Conservation (phyloP, 2,329 filamentous ascomycete species). For the Sclerotinia spermophila region DNA sequence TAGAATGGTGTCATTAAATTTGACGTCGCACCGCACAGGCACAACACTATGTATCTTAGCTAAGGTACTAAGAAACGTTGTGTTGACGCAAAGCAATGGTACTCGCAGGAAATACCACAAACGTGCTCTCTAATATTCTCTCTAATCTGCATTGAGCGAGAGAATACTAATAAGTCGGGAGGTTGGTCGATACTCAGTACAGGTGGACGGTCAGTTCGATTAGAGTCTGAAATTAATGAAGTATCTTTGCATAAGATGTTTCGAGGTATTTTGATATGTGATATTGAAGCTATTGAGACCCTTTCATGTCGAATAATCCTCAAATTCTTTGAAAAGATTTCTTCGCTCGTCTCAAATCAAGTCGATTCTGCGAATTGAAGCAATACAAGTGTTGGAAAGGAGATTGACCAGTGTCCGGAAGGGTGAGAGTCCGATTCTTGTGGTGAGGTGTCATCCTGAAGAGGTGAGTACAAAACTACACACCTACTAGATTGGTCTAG, state of each 20-base stretch:
- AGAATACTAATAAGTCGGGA: not conserved
- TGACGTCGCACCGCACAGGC: conserved; percentile 1
- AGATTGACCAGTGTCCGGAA: conserved; percentile 29
- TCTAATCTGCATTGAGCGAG: not conserved
- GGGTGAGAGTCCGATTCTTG: conserved; percentile 24
- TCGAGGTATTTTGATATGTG: conserved; percentile 1
- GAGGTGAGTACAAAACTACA: not conserved
- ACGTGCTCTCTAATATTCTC: not conserved
- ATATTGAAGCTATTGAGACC: not conserved
- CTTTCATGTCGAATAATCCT: not conserved
- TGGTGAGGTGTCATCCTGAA: not conserved
- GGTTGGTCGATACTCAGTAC: not conserved
- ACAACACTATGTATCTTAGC: conserved; percentile 5
- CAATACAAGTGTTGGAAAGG: conserved; percentile 17
- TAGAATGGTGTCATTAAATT: not conserved
- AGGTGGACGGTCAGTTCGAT: not conserved
- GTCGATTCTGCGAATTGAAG: not conserved
- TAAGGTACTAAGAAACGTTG: conserved; percentile 3
- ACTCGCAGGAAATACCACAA: conserved; percentile 2
- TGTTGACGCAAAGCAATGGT: conserved; percentile 8
- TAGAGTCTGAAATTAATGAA: conserved; percentile 6
- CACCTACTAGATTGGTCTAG: not conserved
- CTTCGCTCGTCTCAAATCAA: conserved; percentile 7
- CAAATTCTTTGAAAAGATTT: not conserved
- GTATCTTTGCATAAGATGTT: not conserved